A percentile compares a stretch with the other conserved stretches of the same genome.
phyloP scores from a whole-genome alignment of 2,329 filamentous ascomycete genomes.

The Talaromyces sp. region DNA sequence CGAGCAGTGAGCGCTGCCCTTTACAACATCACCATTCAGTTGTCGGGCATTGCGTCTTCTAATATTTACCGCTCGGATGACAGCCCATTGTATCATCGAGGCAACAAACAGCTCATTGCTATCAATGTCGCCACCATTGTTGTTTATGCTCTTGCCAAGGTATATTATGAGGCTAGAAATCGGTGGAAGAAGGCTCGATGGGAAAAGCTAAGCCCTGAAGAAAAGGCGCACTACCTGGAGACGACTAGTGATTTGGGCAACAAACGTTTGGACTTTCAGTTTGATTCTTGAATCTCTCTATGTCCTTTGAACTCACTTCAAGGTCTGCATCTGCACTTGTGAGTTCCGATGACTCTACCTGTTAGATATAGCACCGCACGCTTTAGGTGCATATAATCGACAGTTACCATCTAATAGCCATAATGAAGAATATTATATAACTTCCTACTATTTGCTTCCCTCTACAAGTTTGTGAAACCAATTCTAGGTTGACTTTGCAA shows the following conservation, averaged over 20 bases:
- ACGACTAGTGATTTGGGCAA: slow-evolving; percentile 41
- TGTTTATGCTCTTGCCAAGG: slow-evolving; percentile 46
- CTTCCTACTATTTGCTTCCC: background rate
- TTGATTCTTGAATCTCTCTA: background rate
- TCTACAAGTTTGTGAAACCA: background rate
- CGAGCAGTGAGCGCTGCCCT: slow-evolving; percentile 42
- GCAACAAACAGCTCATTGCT: slow-evolving; percentile 56
- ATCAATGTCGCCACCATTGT: slow-evolving; percentile 50
- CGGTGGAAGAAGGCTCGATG: slow-evolving; percentile 24
- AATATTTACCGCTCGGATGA: slow-evolving; percentile 56
- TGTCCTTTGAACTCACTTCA: background rate
- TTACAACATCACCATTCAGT: slow-evolving; percentile 47
- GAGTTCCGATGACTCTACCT: background rate
- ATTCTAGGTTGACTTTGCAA: background rate
- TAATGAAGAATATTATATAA: background rate
- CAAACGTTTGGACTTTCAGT: slow-evolving; percentile 36
- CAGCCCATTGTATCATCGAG: slow-evolving; percentile 54
- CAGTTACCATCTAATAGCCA: background rate
- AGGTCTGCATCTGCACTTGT: background rate
- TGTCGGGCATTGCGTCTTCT: slow-evolving; percentile 38
- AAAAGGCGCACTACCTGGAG: slow-evolving; percentile 35
- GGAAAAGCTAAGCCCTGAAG: slow-evolving; percentile 39
- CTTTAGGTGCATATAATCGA: background rate
- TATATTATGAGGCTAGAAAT: slow-evolving; percentile 30
- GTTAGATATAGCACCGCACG: background rate